Evolutionary conservation across 805 yeast species (phyloP).

Genomic region (Barnettozyma populi): DNA sequence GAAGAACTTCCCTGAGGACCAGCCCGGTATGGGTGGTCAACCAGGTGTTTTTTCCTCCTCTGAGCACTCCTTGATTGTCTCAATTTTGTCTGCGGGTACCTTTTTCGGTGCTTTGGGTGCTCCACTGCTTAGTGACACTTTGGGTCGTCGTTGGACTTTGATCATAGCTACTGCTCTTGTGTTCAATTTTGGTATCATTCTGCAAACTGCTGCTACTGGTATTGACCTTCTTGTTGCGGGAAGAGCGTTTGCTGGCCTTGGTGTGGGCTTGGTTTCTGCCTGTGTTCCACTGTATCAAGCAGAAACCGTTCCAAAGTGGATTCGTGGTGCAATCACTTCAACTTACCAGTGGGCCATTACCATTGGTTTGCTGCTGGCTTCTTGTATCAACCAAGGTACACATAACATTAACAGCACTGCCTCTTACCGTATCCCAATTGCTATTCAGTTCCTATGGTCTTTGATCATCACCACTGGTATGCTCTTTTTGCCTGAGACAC

Average conservation of each 20-base stretch:
- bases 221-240: constrained; percentile 56
- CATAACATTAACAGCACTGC: constrained; percentile 46
- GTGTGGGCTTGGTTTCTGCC: constrained; percentile 71
- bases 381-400: constrained; percentile 67
- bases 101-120: constrained; percentile 61
- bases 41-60: constrained; percentile 35
- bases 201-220: constrained; percentile 42
- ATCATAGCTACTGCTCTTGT: constrained; percentile 38
- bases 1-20: constrained; percentile 36
- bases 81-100: constrained; percentile 69
- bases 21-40: constrained; percentile 30
- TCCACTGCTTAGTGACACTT: constrained; percentile 48
- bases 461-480: constrained; percentile 54
- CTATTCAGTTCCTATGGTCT: constrained; percentile 70
- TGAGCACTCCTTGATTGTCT: constrained; percentile 58
- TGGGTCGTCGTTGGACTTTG: constrained; percentile 51
- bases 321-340: constrained; percentile 73
- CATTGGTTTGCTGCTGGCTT: constrained; percentile 66
- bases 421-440: constrained; percentile 71
- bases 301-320: constrained; percentile 73
- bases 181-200: constrained; percentile 48
- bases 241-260: constrained; percentile 63
- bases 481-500: constrained; percentile 69
- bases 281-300: constrained; percentile 73
- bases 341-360: constrained; percentile 72